phyloP scores from a whole-genome alignment of 352 stramenopile species.

The Phytophthora cryptogea region DNA sequence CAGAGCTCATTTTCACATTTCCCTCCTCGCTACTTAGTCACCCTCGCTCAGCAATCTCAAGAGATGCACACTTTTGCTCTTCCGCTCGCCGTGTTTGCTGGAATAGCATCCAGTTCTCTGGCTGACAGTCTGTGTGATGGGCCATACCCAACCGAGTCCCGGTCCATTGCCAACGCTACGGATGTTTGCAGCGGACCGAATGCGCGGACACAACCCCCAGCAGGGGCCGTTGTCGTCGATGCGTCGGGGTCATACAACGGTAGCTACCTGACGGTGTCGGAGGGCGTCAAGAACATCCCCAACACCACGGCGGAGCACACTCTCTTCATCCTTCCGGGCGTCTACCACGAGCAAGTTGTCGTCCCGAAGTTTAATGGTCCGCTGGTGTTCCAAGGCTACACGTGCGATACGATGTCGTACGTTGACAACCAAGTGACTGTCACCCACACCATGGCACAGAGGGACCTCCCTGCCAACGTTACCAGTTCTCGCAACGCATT shows the following conservation, averaged over 20 bases:
- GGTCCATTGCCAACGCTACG: too few relatives aligned
- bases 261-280: conserved; percentile 17
- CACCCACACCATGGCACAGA: conserved; percentile 11
- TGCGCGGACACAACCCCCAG: conserved; percentile 3
- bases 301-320: conserved; percentile 24
- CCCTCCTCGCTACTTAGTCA: too few relatives aligned
- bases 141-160: too few relatives aligned
- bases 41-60: too few relatives aligned
- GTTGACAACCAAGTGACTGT: conserved; percentile 20
- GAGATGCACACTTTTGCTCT: too few relatives aligned
- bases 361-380: conserved; percentile 15
- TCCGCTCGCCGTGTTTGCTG: too few relatives aligned
- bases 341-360: conserved; percentile 22
- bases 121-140: too few relatives aligned
- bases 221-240: conserved; percentile 18
- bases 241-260: conserved; percentile 6
- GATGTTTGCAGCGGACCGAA: conserved; percentile 12
- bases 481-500: conserved; percentile 4
- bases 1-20: too few relatives aligned
- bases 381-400: conserved; percentile 9
- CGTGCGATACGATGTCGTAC: conserved; percentile 9
- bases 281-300: conserved; percentile 12
- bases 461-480: conserved; percentile 8
- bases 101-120: too few relatives aligned
- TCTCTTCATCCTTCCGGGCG: conserved; percentile 16